phyloP scores from a whole-genome alignment of 345 rosid species.

The Brassica juncea region DNA sequence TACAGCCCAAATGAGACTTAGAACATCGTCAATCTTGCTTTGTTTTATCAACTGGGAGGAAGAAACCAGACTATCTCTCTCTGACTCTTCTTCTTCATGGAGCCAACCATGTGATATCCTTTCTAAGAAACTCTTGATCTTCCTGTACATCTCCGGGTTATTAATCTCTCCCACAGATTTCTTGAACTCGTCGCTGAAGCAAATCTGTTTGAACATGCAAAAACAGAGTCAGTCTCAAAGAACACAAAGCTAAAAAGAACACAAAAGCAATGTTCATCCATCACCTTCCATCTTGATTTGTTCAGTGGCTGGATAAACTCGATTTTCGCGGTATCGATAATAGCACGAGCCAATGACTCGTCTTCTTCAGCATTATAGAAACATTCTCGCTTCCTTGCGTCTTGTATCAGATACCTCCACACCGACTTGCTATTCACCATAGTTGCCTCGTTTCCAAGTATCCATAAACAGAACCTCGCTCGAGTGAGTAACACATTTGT shows the following conservation, averaged over 20 bases:
- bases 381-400: conserved; percentile 42
- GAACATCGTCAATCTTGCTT: conserved; percentile 45
- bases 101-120: conserved; percentile 45
- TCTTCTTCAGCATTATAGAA: conserved; percentile 44
- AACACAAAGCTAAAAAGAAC: neutral
- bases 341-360: conserved; percentile 29
- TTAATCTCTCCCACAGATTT: conserved; percentile 18
- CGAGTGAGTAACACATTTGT: conserved; percentile 45
- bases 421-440: conserved; percentile 38
- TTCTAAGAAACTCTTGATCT: conserved; percentile 11
- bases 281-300: conserved; percentile 32
- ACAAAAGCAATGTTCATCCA: neutral
- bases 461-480: conserved; percentile 52
- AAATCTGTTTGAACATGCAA: conserved; percentile 35
- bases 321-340: conserved; percentile 8
- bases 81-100: conserved; percentile 7
- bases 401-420: conserved; percentile 42
- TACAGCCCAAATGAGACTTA: conserved; percentile 41
- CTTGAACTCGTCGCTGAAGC: conserved; percentile 37
- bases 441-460: conserved; percentile 50
- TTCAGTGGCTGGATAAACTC: conserved; percentile 19
- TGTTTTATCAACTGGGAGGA: conserved; percentile 42
- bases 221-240: conserved; percentile 6
- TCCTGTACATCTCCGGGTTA: conserved; percentile 5
- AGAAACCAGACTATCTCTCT: neutral